Evolutionary conservation across 179 eudicot genomes (phyloP).

Genomic region (Amaranthus tricolor): DNA sequence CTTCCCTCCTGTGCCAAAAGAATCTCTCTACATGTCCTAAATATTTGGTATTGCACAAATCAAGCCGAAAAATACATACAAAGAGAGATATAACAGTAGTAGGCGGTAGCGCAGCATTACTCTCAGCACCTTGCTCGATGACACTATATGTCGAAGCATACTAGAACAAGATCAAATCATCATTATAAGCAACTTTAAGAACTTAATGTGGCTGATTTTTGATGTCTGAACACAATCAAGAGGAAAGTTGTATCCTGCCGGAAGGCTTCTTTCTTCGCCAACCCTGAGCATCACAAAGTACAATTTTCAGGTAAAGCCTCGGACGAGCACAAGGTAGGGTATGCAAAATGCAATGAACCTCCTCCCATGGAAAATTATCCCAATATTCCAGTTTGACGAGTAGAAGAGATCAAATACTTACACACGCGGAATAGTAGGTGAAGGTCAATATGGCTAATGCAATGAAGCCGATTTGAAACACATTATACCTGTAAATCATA

Average conservation of each 20-base stretch:
- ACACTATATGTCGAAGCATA: constrained; percentile 4
- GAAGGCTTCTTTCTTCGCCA: constrained; percentile 93
- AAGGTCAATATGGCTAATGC: constrained; percentile 74
- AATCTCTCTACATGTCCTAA: constrained; percentile 29
- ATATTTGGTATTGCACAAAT: constrained; percentile 21
- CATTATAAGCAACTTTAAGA: constrained; percentile 14
- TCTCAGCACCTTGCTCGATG: constrained; percentile 18
- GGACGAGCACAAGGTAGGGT: neutral
- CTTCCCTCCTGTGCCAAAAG: constrained; percentile 6
- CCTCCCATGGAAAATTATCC: too few species aligned
- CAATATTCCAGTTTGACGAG: too few species aligned
- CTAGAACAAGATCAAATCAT: constrained; percentile 14
- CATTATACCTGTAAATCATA: constrained; percentile 67
- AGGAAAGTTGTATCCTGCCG: constrained; percentile 84
- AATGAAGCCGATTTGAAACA: constrained; percentile 87
- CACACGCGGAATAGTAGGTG: constrained; percentile 80
- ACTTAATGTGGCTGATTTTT: constrained; percentile 17
- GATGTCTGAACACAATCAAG: constrained; percentile 29
- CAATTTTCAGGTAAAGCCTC: neutral
- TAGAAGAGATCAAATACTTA: constrained; percentile 37
- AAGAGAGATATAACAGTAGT: constrained; percentile 14
- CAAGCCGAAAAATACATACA: constrained; percentile 45
- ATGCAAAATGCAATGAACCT: too few species aligned
- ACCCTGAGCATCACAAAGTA: constrained; percentile 50
- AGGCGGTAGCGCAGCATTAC: constrained; percentile 19